Conservation (phyloP, 2,329 filamentous ascomycete species). For the Cyphellophora attinorum region DNA sequence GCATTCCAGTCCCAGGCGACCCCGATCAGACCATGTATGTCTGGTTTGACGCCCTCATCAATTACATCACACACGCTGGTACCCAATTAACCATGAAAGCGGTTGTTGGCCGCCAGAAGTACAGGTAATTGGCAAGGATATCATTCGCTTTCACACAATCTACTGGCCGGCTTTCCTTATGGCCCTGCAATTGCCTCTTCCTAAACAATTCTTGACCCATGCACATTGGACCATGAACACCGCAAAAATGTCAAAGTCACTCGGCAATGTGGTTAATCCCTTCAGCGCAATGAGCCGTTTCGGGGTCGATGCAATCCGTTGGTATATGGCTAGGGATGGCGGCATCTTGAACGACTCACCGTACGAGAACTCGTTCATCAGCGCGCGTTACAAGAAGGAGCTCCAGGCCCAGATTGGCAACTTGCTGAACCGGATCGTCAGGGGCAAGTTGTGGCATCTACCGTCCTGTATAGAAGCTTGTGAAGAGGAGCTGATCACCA, state of each 20-base stretch:
- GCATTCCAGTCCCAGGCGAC: slow-evolving; percentile 79
- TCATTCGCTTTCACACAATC: slow-evolving; percentile 85
- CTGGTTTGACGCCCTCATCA: slow-evolving; percentile 92
- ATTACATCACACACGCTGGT: slow-evolving; percentile 76
- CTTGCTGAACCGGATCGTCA: slow-evolving; percentile 60
- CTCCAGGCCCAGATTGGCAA: slow-evolving; percentile 75
- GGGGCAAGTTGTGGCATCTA: slow-evolving; percentile 53
- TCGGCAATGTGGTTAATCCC: slow-evolving; percentile 90
- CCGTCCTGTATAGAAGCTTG: background rate
- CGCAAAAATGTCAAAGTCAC: slow-evolving; percentile 93
- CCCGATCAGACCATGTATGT: slow-evolving; percentile 87
- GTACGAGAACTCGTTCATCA: slow-evolving; percentile 72
- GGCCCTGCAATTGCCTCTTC: slow-evolving; percentile 69
- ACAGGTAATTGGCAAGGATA: slow-evolving; percentile 94
- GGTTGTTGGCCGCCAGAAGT: slow-evolving; percentile 83
- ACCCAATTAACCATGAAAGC: slow-evolving; percentile 49
- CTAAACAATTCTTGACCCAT: slow-evolving; percentile 74
- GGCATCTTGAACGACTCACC: slow-evolving; percentile 68
- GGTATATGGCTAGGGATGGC: slow-evolving; percentile 75
- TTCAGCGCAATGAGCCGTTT: slow-evolving; percentile 85
- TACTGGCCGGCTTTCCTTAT: slow-evolving; percentile 98
- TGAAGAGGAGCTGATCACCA: too few species aligned
- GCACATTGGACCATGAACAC: slow-evolving; percentile 91
- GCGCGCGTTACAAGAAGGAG: slow-evolving; percentile 67
- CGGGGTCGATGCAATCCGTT: slow-evolving; percentile 78